These are phyloP conservation scores for Rhododendron williamsianum DNA, from an alignment of 148 eudicot genomes.

Conservation along the genomic window DNA sequence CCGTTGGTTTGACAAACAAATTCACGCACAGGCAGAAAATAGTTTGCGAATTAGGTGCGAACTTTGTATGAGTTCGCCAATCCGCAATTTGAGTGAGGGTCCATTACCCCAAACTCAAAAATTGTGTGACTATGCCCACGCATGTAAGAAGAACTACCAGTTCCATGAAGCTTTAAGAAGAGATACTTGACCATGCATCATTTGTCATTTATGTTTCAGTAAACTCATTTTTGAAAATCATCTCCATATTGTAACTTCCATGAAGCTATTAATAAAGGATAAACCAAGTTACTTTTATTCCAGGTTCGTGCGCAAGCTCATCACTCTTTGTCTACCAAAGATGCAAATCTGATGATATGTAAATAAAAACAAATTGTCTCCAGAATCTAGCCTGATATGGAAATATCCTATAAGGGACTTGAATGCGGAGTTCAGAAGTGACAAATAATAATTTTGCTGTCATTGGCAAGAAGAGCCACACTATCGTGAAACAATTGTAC, in stretches of 20 bases:
- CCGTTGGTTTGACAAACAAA: not conserved
- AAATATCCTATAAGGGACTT: slow-evolving; percentile 29
- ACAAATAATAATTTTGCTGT: not conserved
- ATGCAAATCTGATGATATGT: not conserved
- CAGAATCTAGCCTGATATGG: not conserved
- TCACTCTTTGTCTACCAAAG: not conserved
- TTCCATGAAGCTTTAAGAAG: not conserved
- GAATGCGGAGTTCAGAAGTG: not conserved
- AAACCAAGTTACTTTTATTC: not conserved
- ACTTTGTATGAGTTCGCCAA: not conserved
- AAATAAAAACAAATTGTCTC: not conserved
- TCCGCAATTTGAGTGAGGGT: not conserved
- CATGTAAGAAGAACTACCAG: not conserved
- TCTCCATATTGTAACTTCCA: not conserved
- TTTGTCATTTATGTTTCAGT: not conserved
- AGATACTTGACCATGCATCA: not conserved
- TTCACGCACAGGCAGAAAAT: not conserved
- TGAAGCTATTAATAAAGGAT: not conserved
- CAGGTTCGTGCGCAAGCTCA: not conserved
- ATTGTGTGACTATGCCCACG: not conserved
- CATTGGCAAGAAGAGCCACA: not conserved
- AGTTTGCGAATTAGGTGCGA: not conserved
- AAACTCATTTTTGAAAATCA: not conserved
- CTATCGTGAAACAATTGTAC: not conserved
- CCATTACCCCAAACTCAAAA: not conserved